phyloP scores from a whole-genome alignment of 1,284 basidiomycete species.

The Boletus calvinii region DNA sequence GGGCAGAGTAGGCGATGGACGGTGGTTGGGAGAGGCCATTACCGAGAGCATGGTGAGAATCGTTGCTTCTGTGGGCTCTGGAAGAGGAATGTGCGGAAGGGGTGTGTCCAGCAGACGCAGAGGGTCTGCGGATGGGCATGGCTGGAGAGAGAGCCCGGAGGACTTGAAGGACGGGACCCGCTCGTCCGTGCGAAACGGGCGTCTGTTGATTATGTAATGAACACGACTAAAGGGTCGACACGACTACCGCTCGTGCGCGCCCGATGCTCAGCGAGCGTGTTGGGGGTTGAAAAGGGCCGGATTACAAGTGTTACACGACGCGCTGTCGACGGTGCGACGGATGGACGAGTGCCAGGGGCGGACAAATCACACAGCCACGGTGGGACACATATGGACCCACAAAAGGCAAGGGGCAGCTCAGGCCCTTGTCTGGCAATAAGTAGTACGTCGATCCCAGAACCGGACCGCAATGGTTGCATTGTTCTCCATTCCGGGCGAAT shows the following conservation, averaged over 20 bases:
- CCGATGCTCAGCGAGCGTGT: too few species aligned
- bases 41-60: constrained; percentile 45
- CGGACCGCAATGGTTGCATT: constrained; percentile 21
- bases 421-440: constrained; percentile 2
- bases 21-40: constrained; percentile 36
- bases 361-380: constrained; percentile 31
- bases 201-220: constrained; percentile 28
- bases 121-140: constrained; percentile 49
- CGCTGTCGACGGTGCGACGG: not conserved
- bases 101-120: constrained; percentile 41
- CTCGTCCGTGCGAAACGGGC: constrained; percentile 21
- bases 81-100: constrained; percentile 27
- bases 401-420: constrained; percentile 26
- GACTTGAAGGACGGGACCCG: constrained; percentile 10
- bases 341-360: not conserved
- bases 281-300: too few species aligned
- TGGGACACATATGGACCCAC: constrained; percentile 40
- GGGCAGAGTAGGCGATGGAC: constrained; percentile 35
- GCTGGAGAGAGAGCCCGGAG: constrained; percentile 17
- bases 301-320: not conserved
- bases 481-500: constrained; percentile 29
- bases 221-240: not conserved
- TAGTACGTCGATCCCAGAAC: constrained; percentile 26
- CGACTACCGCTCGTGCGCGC: not conserved
- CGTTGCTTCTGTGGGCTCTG: constrained; percentile 48